These are phyloP conservation scores for Ichthyophthirius multifiliis DNA, from an alignment of 169 alveolate genomes.

Conservation along the genomic window DNA sequence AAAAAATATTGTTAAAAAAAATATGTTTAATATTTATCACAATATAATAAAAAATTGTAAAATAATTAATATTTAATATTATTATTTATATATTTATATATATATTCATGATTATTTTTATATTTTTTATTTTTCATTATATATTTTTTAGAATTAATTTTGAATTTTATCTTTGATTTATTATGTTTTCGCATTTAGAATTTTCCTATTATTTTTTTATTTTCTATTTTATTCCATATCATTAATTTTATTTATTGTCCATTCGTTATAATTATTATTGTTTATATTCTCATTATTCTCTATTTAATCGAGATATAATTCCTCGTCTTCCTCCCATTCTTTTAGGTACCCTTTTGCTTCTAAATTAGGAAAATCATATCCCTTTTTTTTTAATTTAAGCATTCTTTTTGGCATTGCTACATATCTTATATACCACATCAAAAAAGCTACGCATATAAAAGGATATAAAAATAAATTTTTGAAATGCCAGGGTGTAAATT, in stretches of 20 bases:
- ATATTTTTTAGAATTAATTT: too few relatives aligned
- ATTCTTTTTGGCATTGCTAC: conserved; percentile 34
- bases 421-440: conserved; percentile 37
- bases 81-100: too few relatives aligned
- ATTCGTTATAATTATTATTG: background rate
- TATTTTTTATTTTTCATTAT: too few relatives aligned
- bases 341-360: conserved; percentile 39
- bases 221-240: background rate
- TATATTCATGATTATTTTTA: too few relatives aligned
- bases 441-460: conserved; percentile 25
- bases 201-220: background rate
- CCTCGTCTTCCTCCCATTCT: conserved; percentile 44
- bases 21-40: too few relatives aligned
- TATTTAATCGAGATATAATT: conserved; percentile 11
- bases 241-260: background rate
- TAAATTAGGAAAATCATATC: conserved; percentile 38
- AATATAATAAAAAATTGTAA: too few relatives aligned
- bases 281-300: background rate
- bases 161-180: too few relatives aligned
- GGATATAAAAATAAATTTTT: conserved; percentile 34
- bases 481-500: conserved; percentile 38
- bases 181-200: too few relatives aligned
- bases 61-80: too few relatives aligned
- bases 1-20: too few relatives aligned
- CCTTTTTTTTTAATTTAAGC: conserved; percentile 29